phyloP scores from a whole-genome alignment of 2,329 filamentous ascomycete species.

The Gnomoniopsis smithogilvyi region DNA sequence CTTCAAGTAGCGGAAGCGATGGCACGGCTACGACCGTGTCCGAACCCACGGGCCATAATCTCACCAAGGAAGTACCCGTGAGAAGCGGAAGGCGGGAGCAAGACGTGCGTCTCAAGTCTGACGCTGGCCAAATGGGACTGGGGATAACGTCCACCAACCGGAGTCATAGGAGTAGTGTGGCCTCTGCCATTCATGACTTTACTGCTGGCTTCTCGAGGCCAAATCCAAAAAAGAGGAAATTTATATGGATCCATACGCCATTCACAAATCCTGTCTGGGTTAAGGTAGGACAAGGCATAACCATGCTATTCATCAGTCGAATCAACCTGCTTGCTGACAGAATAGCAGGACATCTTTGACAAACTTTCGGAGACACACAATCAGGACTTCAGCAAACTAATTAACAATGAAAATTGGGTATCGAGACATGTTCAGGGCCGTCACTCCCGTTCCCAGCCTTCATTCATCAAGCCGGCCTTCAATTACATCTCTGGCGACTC shows the following conservation, averaged over 20 bases:
- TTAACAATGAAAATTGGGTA: slow-evolving; percentile 39
- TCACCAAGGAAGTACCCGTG: slow-evolving; percentile 21
- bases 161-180: slow-evolving; percentile 14
- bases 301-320: slow-evolving; percentile 16
- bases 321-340: slow-evolving; percentile 19
- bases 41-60: slow-evolving; percentile 26
- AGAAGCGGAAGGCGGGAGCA: background rate
- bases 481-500: slow-evolving; percentile 32
- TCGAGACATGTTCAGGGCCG: slow-evolving; percentile 38
- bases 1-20: slow-evolving; percentile 30
- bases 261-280: slow-evolving; percentile 59
- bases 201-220: slow-evolving; percentile 39
- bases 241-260: slow-evolving; percentile 56
- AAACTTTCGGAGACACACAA: slow-evolving; percentile 42
- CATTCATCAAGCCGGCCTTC: slow-evolving; percentile 37
- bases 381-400: slow-evolving; percentile 34
- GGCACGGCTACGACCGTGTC: slow-evolving; percentile 27
- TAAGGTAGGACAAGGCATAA: slow-evolving; percentile 38
- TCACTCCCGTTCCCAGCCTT: slow-evolving; percentile 35
- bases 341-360: slow-evolving; percentile 28
- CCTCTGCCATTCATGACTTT: slow-evolving; percentile 26
- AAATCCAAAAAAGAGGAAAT: slow-evolving; percentile 39
- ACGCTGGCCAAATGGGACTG: background rate
- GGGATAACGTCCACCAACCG: background rate
- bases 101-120: background rate